Percentiles rank a stretch among this genome's conserved stretches.
Evolutionary conservation across 1,284 basidiomycete species (phyloP).

Genomic region (Sporisorium scitamineum): DNA sequence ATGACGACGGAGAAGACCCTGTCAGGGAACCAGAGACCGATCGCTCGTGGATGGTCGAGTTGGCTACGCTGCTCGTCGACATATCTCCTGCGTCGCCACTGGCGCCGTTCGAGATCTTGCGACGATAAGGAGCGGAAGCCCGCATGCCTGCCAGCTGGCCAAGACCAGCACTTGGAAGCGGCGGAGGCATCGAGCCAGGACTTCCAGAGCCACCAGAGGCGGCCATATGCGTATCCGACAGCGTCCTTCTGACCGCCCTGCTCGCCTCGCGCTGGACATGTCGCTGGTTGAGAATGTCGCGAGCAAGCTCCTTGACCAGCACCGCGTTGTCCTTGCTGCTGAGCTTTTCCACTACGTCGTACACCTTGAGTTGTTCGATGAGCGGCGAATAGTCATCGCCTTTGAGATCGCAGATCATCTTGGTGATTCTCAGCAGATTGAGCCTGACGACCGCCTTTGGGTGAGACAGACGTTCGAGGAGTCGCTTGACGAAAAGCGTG

Average conservation of each 20-base stretch:
- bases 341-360: conserved; percentile 56
- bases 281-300: conserved; percentile 54
- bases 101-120: conserved; percentile 45
- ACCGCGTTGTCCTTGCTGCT: conserved; percentile 56
- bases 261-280: conserved; percentile 20
- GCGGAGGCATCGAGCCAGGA: conserved; percentile 20
- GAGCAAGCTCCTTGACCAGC: conserved; percentile 74
- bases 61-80: conserved; percentile 23
- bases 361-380: conserved; percentile 55
- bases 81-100: conserved; percentile 21
- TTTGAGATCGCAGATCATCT: conserved; percentile 82
- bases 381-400: conserved; percentile 73
- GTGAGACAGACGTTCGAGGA: conserved; percentile 82
- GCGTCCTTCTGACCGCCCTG: conserved; percentile 41
- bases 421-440: conserved; percentile 86
- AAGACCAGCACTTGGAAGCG: conserved; percentile 17
- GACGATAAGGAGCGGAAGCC: conserved; percentile 41
- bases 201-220: conserved; percentile 11
- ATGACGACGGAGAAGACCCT: conserved; percentile 19
- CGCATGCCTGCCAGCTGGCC: conserved; percentile 36
- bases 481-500: conserved; percentile 84
- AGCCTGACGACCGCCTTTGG: conserved; percentile 87
- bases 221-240: conserved; percentile 46
- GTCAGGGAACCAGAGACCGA: conserved; percentile 25
- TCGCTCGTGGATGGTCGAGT: conserved; percentile 42